These are phyloP conservation scores for Nicotiana paniculata DNA, from an alignment of 257 asterid genomes.

Conservation along the genomic window DNA sequence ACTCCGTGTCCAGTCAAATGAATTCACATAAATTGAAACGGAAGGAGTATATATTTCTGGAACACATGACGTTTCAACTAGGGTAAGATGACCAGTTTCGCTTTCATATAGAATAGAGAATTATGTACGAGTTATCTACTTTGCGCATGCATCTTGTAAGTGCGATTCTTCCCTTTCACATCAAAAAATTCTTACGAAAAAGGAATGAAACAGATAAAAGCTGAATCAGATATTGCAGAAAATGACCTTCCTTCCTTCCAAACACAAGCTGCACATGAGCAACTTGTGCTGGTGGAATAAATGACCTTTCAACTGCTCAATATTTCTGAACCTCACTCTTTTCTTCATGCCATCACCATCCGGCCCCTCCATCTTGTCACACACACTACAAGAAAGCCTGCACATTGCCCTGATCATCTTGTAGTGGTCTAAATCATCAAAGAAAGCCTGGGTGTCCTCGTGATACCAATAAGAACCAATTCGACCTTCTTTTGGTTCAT, in stretches of 20 bases:
- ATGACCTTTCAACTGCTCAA: conserved; percentile 91
- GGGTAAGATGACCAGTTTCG: neutral
- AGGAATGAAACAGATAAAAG: neutral
- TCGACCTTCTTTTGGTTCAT: conserved; percentile 71
- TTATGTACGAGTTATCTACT: neutral
- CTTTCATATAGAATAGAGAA: neutral
- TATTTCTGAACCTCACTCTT: conserved; percentile 57
- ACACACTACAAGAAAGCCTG: conserved; percentile 85
- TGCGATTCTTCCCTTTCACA: neutral
- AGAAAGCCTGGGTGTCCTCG: conserved; percentile 83
- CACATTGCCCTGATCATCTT: conserved; percentile 98
- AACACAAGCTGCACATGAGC: conserved; percentile 89
- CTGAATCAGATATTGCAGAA: conserved; percentile 1
- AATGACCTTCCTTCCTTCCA: conserved; percentile 92
- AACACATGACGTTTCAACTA: neutral
- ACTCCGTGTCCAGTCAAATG: too few relatives aligned
- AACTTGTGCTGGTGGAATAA: conserved; percentile 73
- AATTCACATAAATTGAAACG: too few relatives aligned
- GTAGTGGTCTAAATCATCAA: conserved; percentile 88
- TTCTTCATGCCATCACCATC: conserved; percentile 48
- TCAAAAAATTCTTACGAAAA: neutral
- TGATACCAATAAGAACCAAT: conserved; percentile 80
- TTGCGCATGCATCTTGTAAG: neutral
- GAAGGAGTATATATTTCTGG: neutral
- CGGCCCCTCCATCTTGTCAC: conserved; percentile 59